Base-by-base conservation (phyloP, 495 filamentous ascomycete species). In the Tuber magnatum region DNA sequence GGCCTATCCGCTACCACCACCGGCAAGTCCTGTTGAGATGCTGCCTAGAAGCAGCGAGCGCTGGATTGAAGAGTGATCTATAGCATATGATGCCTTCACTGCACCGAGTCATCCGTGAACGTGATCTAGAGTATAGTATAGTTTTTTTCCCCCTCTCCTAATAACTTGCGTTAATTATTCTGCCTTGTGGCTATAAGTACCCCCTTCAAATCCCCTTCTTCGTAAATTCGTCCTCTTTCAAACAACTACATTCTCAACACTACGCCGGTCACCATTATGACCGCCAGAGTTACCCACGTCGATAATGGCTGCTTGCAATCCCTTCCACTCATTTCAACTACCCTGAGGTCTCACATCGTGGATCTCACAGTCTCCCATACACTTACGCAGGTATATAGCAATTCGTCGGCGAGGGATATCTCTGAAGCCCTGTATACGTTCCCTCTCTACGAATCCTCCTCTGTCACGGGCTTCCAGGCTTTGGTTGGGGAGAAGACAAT, bases 381-480 rank as follows among this genome's bases (percentile, higher is more conserved):
- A 5, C 84, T 92, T 41, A 90, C 85, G 0, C 90, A 92, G 80
- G 88, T 85, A 7, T 92, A 90, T 76, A 80, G 83, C 72, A 91
- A 90, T 76, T 81, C 86, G 1, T 81, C 78, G 28, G 14, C 20
- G n/a, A 16, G 24, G 51, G 81, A 69, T 2, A 86, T 91, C 73
- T 80, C 85, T 42, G 84, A 89, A 77, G 85, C 88, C 72, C 82
- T 83, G 35, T 92, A 93, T 82, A 86, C 86, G 3, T 92, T 92
- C 76, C 91, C 91, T 0, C 85, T 92, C 5, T 91, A 89, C 79
- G 88, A 91, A 78, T 89, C 89, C 35, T 87, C 90, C 3, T 89
- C 88, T 32, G 88, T 92, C 7, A 88, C 90, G 20, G 85, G 84
- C 40, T 92, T 92, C 74, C 86, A 84, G 2, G 90, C 88, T 77